Evolutionary conservation across 2,329 filamentous ascomycete species (phyloP), one percentile per base, ranked within the genome.

Genomic region (Hortaea sp.): DNA sequence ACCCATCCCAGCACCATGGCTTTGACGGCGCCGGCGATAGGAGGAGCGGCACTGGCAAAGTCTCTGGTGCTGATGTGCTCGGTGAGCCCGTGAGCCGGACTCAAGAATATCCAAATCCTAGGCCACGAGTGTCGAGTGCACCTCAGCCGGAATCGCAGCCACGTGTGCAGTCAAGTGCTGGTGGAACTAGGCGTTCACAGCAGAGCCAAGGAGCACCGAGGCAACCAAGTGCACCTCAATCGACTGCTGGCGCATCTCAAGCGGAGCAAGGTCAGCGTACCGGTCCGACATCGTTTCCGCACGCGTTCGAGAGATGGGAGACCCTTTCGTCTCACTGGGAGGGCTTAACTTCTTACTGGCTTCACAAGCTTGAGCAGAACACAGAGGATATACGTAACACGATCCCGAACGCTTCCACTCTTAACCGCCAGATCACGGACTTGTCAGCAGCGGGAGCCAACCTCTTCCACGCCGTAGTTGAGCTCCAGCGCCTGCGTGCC

Each of bases 231-330:
- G 34, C 49, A 48, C 52, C 20, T 41, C 55, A 48, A 47, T 27
- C 44, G 28, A 44, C 51, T 20, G 44, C 49, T 12, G 49, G 50
- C 29, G 45, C 55, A 41, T 44, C 42, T 29, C 52, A 42, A 42
- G 53, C 38, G 39, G 20, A 46, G 29, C 54, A 53, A 42, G 49
- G 40, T 10, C 53, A 57, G 46, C 50, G 58, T 30, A 49, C 44
- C n/a, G 67, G 65, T 7, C 61, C 65, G 3, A 86, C 84, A 41
- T 82, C 83, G 0, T 97, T 98, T 55, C 92, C 92, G 0, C 92
- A 97, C 66, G 92, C 92, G 0, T 98, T 98, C 60, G 90, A 98
- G 66, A 79, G 92, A 49, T 98, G 92, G 92, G 92, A 98, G 64
- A 90, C 87, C 0, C 70, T 98, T 2, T 98, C 92, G 0, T 94